phyloP scores from a whole-genome alignment of 441 rosid genomes.

The Adansonia gregorii region DNA sequence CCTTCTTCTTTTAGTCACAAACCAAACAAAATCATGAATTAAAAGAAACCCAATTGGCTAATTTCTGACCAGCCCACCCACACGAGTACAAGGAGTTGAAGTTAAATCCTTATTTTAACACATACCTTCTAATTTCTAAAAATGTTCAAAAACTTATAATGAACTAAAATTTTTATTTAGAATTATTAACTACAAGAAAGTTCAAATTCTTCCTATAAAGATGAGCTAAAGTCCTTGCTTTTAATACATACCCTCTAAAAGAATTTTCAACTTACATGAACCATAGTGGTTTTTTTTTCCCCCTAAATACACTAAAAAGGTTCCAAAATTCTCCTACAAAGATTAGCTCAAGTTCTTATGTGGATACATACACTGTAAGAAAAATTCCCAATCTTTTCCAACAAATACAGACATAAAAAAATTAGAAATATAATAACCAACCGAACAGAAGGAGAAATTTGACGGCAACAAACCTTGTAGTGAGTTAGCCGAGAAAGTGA shows the following conservation, averaged over 20 bases:
- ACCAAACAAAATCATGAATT: not conserved
- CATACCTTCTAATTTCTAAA: not conserved
- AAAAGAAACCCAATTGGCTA: not conserved
- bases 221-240: not conserved
- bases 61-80: not conserved
- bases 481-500: conserved; percentile 19
- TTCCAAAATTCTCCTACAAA: not conserved
- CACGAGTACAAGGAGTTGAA: not conserved
- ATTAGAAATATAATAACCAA: not conserved
- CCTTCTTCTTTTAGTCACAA: not conserved
- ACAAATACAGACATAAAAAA: not conserved
- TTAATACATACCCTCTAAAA: not conserved
- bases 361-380: not conserved
- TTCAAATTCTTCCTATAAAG: not conserved
- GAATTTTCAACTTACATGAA: not conserved
- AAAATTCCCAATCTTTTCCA: not conserved
- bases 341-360: not conserved
- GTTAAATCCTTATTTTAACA: not conserved
- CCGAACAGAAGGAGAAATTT: not conserved
- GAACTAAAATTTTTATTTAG: not conserved
- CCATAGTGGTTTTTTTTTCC: not conserved
- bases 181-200: no score
- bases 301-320: not conserved
- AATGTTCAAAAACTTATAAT: not conserved
- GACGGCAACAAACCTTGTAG: conserved; percentile 26